Evolutionary conservation across 2,329 filamentous ascomycete species (phyloP).

Genomic region (Parastagonospora nodorum): DNA sequence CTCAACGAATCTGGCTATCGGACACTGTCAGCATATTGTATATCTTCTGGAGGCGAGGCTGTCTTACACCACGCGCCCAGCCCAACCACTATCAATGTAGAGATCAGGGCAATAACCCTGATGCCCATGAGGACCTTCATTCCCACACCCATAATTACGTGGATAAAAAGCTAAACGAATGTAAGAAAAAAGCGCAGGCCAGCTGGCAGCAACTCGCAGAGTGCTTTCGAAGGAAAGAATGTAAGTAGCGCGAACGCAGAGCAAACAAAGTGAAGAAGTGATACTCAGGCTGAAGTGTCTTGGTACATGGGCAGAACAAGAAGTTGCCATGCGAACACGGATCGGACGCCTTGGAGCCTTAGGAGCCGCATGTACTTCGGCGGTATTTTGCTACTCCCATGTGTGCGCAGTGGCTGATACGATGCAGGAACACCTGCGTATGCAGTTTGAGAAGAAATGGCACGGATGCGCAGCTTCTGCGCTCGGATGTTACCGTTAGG

Average conservation of each 20-base stretch:
- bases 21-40: not conserved
- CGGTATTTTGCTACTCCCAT: conserved; percentile 6
- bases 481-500: not conserved
- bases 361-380: conserved; percentile 8
- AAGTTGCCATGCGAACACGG: conserved; percentile 8
- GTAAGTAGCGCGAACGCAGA: conserved; percentile 7
- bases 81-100: conserved; percentile 26
- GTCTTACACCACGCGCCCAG: conserved; percentile 33
- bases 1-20: conserved; percentile 21
- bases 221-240: conserved; percentile 22
- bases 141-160: conserved; percentile 23
- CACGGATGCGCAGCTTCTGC: conserved; percentile 1
- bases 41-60: not conserved
- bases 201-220: conserved; percentile 35
- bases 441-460: conserved; percentile 6
- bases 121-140: conserved; percentile 19
- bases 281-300: conserved; percentile 12
- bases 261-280: conserved; percentile 10
- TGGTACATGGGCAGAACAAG: not conserved
- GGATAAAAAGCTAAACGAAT: conserved; percentile 7
- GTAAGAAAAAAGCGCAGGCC: conserved; percentile 21
- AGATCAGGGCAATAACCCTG: conserved; percentile 26
- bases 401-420: conserved; percentile 1
- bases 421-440: conserved; percentile 3
- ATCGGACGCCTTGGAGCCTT: conserved; percentile 7